These are phyloP conservation scores for Mallotus japonicus DNA, from an alignment of 441 rosid genomes.

Conservation along the genomic window DNA sequence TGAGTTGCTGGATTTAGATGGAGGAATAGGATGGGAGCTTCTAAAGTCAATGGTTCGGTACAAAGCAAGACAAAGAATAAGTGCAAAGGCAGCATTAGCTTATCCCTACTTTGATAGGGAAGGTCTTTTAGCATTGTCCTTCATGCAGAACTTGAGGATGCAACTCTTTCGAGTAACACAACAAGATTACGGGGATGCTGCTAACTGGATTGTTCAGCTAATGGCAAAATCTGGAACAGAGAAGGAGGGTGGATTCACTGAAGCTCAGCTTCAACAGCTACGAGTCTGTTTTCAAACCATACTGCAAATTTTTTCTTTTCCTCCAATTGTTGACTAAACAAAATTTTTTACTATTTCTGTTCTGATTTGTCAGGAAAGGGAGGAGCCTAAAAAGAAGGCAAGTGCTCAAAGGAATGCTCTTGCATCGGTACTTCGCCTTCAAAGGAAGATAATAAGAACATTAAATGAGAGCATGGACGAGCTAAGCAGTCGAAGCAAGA, in stretches of 20 bases:
- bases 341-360: conserved; percentile 11
- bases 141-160: conserved; percentile 81
- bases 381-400: conserved; percentile 58
- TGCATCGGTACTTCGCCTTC: conserved; percentile 69
- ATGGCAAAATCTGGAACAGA: conserved; percentile 94
- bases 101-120: conserved; percentile 80
- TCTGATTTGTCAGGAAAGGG: conserved; percentile 48
- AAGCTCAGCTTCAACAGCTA: conserved; percentile 87
- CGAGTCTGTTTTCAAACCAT: conserved; percentile 44
- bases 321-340: background rate
- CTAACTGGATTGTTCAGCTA: conserved; percentile 63
- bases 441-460: conserved; percentile 69
- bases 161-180: conserved; percentile 76
- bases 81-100: conserved; percentile 88
- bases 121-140: conserved; percentile 69
- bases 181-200: conserved; percentile 86
- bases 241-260: conserved; percentile 90
- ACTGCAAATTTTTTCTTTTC: background rate
- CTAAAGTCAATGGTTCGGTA: conserved; percentile 85
- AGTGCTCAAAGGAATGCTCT: conserved; percentile 66
- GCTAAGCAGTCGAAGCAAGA: conserved; percentile 62
- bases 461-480: conserved; percentile 74
- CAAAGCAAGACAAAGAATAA: conserved; percentile 83
- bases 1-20: conserved; percentile 73
- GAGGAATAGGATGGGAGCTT: conserved; percentile 93